Evolutionary conservation across 1,284 basidiomycete genomes (phyloP).

Genomic region (Ustilago loliicola): DNA sequence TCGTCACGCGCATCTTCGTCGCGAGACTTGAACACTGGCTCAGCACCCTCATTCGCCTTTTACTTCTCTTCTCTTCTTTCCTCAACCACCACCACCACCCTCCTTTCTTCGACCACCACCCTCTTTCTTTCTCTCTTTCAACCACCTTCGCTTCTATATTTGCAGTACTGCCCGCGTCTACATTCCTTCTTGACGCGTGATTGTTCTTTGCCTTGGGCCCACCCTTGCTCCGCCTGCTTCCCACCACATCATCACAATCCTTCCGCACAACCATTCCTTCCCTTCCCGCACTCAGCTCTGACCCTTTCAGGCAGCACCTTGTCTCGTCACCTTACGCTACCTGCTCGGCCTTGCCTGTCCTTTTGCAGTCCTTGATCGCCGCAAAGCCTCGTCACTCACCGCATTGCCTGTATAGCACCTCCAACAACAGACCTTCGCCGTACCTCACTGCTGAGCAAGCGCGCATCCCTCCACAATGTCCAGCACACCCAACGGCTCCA

Average conservation of each 20-base stretch:
- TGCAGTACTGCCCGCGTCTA: neutral
- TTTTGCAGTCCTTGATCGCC: neutral
- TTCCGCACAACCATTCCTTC: neutral
- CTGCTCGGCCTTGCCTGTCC: neutral
- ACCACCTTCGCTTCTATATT: neutral
- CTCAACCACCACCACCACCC: conserved; percentile 2
- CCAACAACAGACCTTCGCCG: neutral
- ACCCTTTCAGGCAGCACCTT: neutral
- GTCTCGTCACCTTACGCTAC: neutral
- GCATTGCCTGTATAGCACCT: neutral
- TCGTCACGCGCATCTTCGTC: conserved; percentile 13
- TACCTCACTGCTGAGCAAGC: neutral
- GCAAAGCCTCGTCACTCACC: neutral
- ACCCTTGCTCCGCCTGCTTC: neutral
- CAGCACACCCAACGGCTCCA: conserved; percentile 31
- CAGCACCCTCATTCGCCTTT: neutral
- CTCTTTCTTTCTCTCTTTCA: conserved; percentile 3
- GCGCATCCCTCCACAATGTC: conserved; percentile 23
- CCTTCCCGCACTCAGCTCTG: neutral
- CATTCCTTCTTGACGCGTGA: neutral
- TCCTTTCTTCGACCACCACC: neutral
- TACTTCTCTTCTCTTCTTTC: neutral
- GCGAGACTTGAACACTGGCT: conserved; percentile 1
- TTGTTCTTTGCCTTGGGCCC: neutral
- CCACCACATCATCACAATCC: neutral